Conservation (phyloP, 2,329 filamentous ascomycete species). For the Thielaviopsis punctulata region DNA sequence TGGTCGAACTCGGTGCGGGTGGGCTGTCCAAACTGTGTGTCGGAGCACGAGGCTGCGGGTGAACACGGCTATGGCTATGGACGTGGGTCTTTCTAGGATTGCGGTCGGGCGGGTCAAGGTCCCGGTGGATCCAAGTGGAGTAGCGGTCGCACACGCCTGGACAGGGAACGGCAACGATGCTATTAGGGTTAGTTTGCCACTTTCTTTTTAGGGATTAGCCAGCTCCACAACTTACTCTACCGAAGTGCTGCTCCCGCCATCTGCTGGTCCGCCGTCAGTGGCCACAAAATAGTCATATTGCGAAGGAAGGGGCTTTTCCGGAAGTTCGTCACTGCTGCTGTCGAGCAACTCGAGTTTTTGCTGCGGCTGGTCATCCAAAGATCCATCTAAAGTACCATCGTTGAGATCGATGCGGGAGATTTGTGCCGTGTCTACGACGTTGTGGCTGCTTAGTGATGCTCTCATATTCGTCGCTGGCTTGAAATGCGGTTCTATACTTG, state of each 20-base stretch:
- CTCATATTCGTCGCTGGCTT: too few species aligned
- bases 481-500: neutral
- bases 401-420: neutral
- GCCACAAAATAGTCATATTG: conserved; percentile 1
- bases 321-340: neutral
- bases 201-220: too few species aligned
- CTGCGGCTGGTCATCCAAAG: neutral
- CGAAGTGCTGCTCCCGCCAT: neutral
- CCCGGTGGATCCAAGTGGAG: conserved; percentile 35
- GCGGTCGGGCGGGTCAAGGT: conserved; percentile 10
- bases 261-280: conserved; percentile 3
- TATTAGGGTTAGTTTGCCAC: conserved; percentile 5
- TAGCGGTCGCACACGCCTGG: conserved; percentile 31
- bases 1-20: conserved; percentile 19
- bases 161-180: conserved; percentile 34
- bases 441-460: neutral
- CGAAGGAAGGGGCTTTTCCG: neutral
- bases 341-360: neutral
- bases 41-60: neutral
- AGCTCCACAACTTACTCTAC: conserved; percentile 4
- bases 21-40: conserved; percentile 11
- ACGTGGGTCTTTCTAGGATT: neutral
- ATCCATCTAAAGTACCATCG: neutral
- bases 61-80: too few species aligned
- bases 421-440: neutral